Evolutionary conservation across 192 early-diverging fungal genomes (phyloP), one percentile per base, ranked within the genome.

Genomic region (Glomus cerebriforme): DNA sequence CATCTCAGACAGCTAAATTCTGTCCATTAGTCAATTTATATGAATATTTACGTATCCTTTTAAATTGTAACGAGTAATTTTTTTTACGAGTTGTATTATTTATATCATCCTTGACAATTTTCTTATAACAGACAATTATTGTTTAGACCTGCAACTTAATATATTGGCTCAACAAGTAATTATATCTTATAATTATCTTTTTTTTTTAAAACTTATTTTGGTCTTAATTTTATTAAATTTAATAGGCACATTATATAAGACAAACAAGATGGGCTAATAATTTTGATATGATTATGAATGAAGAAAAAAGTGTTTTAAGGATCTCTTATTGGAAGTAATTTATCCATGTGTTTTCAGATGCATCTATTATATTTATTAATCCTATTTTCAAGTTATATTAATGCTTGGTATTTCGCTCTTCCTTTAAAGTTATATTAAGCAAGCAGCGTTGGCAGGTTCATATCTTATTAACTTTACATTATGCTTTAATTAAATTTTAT

Each of bases 321-420:
- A 29, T 75, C 24, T 62, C 7, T 62, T 75, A 75, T 75, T 75
- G 73, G 73, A 75, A 49, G 73, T 75, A 24, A 59, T 6, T 59
- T 22, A 34, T 73, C 6, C 39, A 43, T 43, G n/a, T 13, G 1
- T 43, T 43, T 43, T 43, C 35, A 10, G 12, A 47, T 19, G 13
- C 10, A 1, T n/a, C 47, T 31, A 17, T 2, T 32, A 31, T 72
- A 2, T 72, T 72, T 15, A 71, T 22, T 27, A 47, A 47, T 49
- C 2, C 13, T 6, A 2, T n/a, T 22, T 22, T 19, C 15, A 54
- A 22, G 17, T 22, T 22, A 54, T 22, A 54, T 54, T 54, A 54
- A 54, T 22, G 3, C 19, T 22, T 54, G 17, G 49, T 6, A 54
- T 1, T 22, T 54, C 12, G 10, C 10, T 43, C 19, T 54, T n/a